Conservation (phyloP, 495 filamentous ascomycete genomes). For the Poronia punctata region DNA sequence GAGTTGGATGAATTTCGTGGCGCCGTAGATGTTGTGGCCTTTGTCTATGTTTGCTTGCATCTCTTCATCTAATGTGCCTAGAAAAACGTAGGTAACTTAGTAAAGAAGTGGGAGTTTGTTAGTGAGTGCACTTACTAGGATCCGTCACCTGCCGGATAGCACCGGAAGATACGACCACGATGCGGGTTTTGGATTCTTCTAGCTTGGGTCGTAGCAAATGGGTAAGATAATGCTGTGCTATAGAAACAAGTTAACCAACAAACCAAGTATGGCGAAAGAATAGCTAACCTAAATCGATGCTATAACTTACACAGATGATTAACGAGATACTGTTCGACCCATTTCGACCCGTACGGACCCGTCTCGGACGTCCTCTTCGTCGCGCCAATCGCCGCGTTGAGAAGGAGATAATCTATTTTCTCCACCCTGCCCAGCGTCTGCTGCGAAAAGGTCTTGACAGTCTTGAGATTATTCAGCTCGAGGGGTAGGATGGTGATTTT, state of each 20-base stretch:
- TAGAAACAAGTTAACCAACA: background rate
- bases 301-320: slow-evolving; percentile 35
- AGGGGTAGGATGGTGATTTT: slow-evolving; percentile 35
- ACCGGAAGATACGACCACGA: slow-evolving; percentile 39
- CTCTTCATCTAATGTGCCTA: slow-evolving; percentile 23
- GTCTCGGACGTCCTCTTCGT: slow-evolving; percentile 15
- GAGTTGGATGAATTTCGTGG: slow-evolving; percentile 38
- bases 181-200: slow-evolving; percentile 27
- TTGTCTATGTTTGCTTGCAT: slow-evolving; percentile 24
- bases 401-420: slow-evolving; percentile 33
- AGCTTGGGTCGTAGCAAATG: slow-evolving; percentile 34
- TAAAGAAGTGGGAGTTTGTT: background rate
- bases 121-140: slow-evolving; percentile 15
- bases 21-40: slow-evolving; percentile 20
- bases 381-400: slow-evolving; percentile 34
- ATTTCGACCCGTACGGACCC: slow-evolving; percentile 27
- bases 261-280: background rate
- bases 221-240: slow-evolving; percentile 41
- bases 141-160: slow-evolving; percentile 27
- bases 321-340: slow-evolving; percentile 33
- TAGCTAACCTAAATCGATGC: background rate
- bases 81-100: slow-evolving; percentile 1
- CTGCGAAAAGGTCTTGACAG: slow-evolving; percentile 31
- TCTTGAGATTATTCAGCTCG: slow-evolving; percentile 30
- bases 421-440: slow-evolving; percentile 30